Percentiles rank a stretch among this genome's conserved stretches.
Evolutionary conservation across 2,329 filamentous ascomycete genomes (phyloP).

Genomic region (Zelopaecilomyces penicillatus): DNA sequence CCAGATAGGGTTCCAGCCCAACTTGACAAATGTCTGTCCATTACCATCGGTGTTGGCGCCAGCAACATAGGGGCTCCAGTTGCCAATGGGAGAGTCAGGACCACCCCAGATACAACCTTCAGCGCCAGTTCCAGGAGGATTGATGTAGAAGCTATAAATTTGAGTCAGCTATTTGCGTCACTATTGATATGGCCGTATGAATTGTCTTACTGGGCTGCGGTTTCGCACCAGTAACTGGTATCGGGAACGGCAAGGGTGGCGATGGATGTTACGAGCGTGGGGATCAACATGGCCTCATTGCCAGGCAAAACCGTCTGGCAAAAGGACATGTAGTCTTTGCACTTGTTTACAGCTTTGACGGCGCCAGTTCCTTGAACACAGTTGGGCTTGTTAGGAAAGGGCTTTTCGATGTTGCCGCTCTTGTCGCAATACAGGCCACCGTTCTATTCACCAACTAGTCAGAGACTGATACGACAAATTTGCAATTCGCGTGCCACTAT

Average conservation of each 20-base stretch:
- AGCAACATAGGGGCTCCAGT: conserved; percentile 71
- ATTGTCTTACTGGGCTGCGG: conserved; percentile 61
- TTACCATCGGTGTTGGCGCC: conserved; percentile 60
- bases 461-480: background rate
- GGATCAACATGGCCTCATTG: conserved; percentile 75
- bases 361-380: conserved; percentile 61
- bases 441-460: conserved; percentile 38
- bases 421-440: conserved; percentile 67
- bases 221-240: conserved; percentile 60
- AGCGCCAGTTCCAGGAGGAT: conserved; percentile 57
- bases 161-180: background rate
- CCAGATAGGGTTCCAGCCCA: conserved; percentile 73
- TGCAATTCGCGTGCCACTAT: background rate
- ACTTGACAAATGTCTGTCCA: conserved; percentile 64
- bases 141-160: conserved; percentile 60
- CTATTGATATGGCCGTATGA: background rate
- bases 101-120: conserved; percentile 67
- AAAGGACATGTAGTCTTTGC: conserved; percentile 54
- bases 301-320: conserved; percentile 75
- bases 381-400: conserved; percentile 59
- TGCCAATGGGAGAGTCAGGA: conserved; percentile 53
- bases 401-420: conserved; percentile 57
- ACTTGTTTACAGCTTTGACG: conserved; percentile 59
- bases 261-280: conserved; percentile 53
- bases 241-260: conserved; percentile 63